Conservation (phyloP, 371 early-diverging fungal species). For the Syncephalastrum contaminatum region DNA sequence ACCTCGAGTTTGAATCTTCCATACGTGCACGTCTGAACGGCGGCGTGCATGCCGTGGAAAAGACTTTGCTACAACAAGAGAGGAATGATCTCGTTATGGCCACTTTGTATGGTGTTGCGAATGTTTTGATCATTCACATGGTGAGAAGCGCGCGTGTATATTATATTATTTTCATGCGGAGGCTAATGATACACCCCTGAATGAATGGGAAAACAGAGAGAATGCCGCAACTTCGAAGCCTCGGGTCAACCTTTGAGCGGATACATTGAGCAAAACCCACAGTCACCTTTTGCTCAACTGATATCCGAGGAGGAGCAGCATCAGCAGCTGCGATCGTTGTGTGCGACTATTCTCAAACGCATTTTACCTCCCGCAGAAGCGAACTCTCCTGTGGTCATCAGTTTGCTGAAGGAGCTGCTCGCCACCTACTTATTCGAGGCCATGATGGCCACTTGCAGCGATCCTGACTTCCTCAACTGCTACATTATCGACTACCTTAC, state of each 20-base stretch:
- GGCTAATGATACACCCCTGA: no score
- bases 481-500: conserved; percentile 38
- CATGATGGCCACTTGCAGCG: conserved; percentile 31
- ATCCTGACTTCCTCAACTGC: conserved; percentile 48
- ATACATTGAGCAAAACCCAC: conserved; percentile 37
- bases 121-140: conserved; percentile 54
- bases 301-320: conserved; percentile 42
- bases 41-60: conserved; percentile 32
- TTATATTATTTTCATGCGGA: background rate
- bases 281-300: conserved; percentile 51
- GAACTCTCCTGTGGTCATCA: conserved; percentile 29
- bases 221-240: conserved; percentile 44
- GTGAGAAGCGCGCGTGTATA: conserved; percentile 16
- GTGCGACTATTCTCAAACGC: conserved; percentile 32
- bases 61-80: conserved; percentile 43
- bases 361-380: conserved; percentile 31
- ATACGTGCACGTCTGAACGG: conserved; percentile 33
- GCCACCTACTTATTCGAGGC: conserved; percentile 38
- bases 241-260: conserved; percentile 34
- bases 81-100: conserved; percentile 51
- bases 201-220: conserved; percentile 24
- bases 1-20: conserved; percentile 27
- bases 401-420: conserved; percentile 36
- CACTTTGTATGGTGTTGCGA: conserved; percentile 46
- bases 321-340: conserved; percentile 31